Conservation (phyloP, 192 early-diverging fungal species). For the Linnemannia zychae region DNA sequence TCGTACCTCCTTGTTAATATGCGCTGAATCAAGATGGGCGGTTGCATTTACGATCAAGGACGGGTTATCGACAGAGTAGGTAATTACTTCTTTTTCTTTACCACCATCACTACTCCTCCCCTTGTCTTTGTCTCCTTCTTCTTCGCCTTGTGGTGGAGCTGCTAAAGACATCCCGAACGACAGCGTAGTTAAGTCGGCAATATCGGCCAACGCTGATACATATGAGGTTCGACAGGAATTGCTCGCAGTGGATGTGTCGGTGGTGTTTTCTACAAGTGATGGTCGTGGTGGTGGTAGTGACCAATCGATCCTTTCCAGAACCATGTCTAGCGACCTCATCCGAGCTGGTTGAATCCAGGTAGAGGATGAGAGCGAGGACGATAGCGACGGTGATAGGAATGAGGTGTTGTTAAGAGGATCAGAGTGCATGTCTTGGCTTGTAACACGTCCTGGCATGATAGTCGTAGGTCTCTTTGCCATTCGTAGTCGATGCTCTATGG, state of each 20-base stretch:
- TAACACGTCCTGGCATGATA: not conserved
- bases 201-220: no score
- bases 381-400: no score
- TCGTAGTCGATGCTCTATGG: not conserved
- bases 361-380: no score
- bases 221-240: no score
- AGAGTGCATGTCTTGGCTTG: no score
- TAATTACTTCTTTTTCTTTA: not conserved
- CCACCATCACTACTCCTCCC: no score
- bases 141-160: no score
- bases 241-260: not conserved
- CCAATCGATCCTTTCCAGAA: slow-evolving; percentile 7
- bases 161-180: no score
- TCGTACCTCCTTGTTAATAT: not conserved
- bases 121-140: no score
- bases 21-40: not conserved
- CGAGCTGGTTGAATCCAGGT: slow-evolving; percentile 1
- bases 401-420: no score
- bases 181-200: no score
- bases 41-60: not conserved
- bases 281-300: not conserved
- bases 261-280: not conserved
- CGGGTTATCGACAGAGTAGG: not conserved
- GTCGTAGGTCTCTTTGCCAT: not conserved
- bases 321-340: slow-evolving; percentile 2